These are phyloP conservation scores for Onygenales sp. DNA, from an alignment of 2,329 filamentous ascomycete species.

Conservation along the genomic window DNA sequence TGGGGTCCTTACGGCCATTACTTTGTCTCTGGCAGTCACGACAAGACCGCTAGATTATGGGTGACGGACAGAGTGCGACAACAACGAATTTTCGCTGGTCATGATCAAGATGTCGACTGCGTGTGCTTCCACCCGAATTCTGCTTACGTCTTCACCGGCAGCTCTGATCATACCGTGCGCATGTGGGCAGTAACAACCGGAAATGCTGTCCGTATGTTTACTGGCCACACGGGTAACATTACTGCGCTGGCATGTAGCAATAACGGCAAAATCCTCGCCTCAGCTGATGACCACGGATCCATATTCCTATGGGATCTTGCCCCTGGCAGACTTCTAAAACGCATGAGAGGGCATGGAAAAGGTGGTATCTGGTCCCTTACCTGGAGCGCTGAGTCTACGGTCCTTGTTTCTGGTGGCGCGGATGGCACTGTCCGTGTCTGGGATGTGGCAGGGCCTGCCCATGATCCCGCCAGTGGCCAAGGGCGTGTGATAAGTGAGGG, in stretches of 20 bases:
- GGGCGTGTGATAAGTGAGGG: conserved; percentile 43
- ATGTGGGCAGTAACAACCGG: conserved; percentile 96
- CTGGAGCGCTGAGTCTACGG: conserved; percentile 86
- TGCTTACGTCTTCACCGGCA: conserved; percentile 85
- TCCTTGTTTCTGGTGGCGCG: conserved; percentile 81
- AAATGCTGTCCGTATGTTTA: conserved; percentile 80
- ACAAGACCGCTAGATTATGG: conserved; percentile 86
- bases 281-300: conserved; percentile 75
- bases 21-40: conserved; percentile 78
- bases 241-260: conserved; percentile 77
- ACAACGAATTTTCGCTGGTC: conserved; percentile 78
- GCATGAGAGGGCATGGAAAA: conserved; percentile 86
- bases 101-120: conserved; percentile 85
- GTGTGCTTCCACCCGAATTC: conserved; percentile 94
- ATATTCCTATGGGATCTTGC: conserved; percentile 92
- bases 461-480: conserved; percentile 49
- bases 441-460: conserved; percentile 70
- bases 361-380: conserved; percentile 88
- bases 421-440: conserved; percentile 90
- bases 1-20: conserved; percentile 96
- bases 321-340: conserved; percentile 79
- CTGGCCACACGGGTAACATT: conserved; percentile 80
- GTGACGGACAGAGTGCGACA: conserved; percentile 86
- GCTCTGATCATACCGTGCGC: conserved; percentile 83
- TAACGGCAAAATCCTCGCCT: conserved; percentile 83